A percentile compares a stretch with the other conserved stretches of the same genome.
Evolutionary conservation across 805 yeast genomes (phyloP).

Genomic region (Kazachstania martiniae): DNA sequence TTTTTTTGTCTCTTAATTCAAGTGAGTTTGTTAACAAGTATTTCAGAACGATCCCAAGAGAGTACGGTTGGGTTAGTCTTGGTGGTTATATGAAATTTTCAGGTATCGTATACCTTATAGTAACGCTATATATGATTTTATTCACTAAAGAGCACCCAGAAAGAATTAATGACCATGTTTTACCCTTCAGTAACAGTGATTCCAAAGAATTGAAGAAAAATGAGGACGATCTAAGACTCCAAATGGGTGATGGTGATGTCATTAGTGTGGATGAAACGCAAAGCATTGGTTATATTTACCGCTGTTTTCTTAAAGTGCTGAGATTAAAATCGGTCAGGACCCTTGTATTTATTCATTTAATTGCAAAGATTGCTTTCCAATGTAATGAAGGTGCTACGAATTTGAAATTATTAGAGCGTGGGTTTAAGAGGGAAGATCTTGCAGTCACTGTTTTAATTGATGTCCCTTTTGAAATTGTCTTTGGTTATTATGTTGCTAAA

Average conservation of each 20-base stretch:
- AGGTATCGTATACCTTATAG: slow-evolving; percentile 60
- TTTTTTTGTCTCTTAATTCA: slow-evolving; percentile 81
- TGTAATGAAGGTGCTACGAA: slow-evolving; percentile 95
- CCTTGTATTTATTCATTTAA: slow-evolving; percentile 60
- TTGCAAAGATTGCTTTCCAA: slow-evolving; percentile 87
- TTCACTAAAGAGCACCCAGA: slow-evolving; percentile 63
- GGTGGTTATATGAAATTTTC: slow-evolving; percentile 69
- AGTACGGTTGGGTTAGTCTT: slow-evolving; percentile 57
- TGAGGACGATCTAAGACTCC: slow-evolving; percentile 8
- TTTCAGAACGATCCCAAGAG: slow-evolving; percentile 48
- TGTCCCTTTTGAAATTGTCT: slow-evolving; percentile 89
- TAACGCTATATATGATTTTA: slow-evolving; percentile 49
- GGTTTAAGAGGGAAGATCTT: slow-evolving; percentile 85
- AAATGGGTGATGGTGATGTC: slow-evolving; percentile 24
- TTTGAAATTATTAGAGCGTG: slow-evolving; percentile 79
- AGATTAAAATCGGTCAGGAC: slow-evolving; percentile 61
- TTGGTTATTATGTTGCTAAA: slow-evolving; percentile 91
- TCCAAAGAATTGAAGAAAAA: slow-evolving; percentile 3
- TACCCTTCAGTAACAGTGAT: slow-evolving; percentile 2
- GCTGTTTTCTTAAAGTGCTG: slow-evolving; percentile 57
- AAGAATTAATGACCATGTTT: slow-evolving; percentile 17
- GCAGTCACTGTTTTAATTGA: slow-evolving; percentile 88
- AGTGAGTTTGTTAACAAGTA: slow-evolving; percentile 88
- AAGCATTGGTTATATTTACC: slow-evolving; percentile 45
- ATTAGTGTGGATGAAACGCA: slow-evolving; percentile 16